These are phyloP conservation scores for Ceriops decandra DNA, from an alignment of 345 rosid species.

Conservation along the genomic window DNA sequence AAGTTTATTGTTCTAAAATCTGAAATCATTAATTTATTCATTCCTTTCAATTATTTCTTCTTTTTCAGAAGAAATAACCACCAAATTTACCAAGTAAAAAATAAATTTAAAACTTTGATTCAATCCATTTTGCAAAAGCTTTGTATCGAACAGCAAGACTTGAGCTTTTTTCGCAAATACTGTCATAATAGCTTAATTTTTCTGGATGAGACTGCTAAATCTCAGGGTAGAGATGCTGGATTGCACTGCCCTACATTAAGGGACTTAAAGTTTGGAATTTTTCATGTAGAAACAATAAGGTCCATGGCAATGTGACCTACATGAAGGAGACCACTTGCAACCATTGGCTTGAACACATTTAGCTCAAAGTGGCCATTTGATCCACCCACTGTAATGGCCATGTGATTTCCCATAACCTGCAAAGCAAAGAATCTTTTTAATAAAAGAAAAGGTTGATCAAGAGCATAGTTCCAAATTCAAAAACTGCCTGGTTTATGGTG, in stretches of 20 bases:
- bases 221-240: background rate
- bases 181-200: background rate
- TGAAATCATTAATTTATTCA: no score
- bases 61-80: no score
- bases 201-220: background rate
- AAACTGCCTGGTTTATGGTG: background rate
- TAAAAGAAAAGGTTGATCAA: background rate
- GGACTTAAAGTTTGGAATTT: background rate
- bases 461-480: background rate
- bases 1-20: no score
- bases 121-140: background rate
- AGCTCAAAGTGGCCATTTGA: constrained; percentile 94
- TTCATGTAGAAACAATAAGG: background rate
- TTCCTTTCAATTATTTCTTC: no score
- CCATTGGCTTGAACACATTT: constrained; percentile 96
- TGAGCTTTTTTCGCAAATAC: background rate
- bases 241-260: background rate
- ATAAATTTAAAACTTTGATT: background rate
- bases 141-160: background rate
- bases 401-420: constrained; percentile 96
- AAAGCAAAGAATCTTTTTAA: constrained; percentile 10
- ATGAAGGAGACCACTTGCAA: constrained; percentile 81
- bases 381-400: constrained; percentile 85
- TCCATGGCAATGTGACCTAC: constrained; percentile 33
- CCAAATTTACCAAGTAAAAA: no score